Percentiles rank a stretch among this genome's conserved stretches.
These are phyloP conservation scores for Haberlea rhodopensis DNA, from an alignment of 257 asterid genomes.

Conservation along the genomic window DNA sequence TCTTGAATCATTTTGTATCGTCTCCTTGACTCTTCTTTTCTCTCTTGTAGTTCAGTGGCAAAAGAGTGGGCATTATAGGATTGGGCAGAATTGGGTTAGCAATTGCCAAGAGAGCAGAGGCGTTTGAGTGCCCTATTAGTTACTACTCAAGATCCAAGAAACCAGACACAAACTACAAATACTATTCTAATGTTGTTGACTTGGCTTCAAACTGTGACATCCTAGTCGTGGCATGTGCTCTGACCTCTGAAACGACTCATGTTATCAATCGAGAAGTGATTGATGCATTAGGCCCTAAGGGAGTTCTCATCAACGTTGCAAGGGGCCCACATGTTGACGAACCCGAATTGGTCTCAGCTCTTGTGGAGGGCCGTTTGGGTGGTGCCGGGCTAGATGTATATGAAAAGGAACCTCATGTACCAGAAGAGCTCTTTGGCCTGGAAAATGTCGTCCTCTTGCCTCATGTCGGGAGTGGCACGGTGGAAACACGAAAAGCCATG, in stretches of 20 bases:
- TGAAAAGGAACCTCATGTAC: constrained; percentile 75
- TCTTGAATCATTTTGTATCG: not conserved
- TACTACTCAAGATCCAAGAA: constrained; percentile 66
- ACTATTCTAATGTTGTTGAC: constrained; percentile 44
- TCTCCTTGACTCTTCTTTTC: constrained; percentile 9
- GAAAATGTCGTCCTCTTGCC: no score
- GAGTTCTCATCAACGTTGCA: constrained; percentile 73
- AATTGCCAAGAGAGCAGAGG: constrained; percentile 63
- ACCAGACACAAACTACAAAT: constrained; percentile 43
- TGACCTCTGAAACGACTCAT: constrained; percentile 61
- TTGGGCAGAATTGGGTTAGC: constrained; percentile 81
- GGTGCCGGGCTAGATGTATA: constrained; percentile 91
- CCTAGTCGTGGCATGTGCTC: constrained; percentile 70
- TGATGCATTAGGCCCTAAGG: constrained; percentile 70
- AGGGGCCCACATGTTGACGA: constrained; percentile 85
- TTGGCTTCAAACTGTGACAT: constrained; percentile 73
- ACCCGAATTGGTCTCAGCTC: constrained; percentile 71
- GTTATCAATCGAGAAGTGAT: constrained; percentile 71
- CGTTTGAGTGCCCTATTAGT: constrained; percentile 64
- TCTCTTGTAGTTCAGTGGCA: constrained; percentile 70
- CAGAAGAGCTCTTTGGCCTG: constrained; percentile 55
- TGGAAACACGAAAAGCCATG: no score
- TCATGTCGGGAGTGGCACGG: constrained; percentile 76
- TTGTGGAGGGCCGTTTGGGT: constrained; percentile 80
- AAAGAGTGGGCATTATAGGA: constrained; percentile 74